Evolutionary conservation across 257 asterid species (phyloP), one percentile per base, ranked within the genome.

Genomic region (Solanum virginianum): DNA sequence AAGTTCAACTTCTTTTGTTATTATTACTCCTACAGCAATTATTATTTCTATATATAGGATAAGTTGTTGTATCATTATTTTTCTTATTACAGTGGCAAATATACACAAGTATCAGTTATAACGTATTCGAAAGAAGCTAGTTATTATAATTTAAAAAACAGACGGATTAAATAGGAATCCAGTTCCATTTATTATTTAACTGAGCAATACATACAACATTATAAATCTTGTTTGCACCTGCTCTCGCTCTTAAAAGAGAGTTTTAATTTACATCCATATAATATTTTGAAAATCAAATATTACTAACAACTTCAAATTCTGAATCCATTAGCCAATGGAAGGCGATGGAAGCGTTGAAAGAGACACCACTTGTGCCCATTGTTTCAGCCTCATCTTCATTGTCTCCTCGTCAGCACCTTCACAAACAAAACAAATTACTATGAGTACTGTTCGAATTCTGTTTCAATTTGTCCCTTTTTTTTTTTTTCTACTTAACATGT

Each of bases 291-390:
- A 14, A 54, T 6, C 2, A 1, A 55, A 8, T 55, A 26, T 55
- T 45, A 71, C 8, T 26, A 26, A 56, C 0, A 51, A 32, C 29
- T 80, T 53, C 4, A 32, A 80, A 32, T 55, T 80, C 0, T 32
- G 15, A 56, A 80, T 20, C 8, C 14, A 17, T 7, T 9, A 26
- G 15, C 2, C 4, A 0, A 39, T 8, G 12, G 79, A 69, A 47
- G 85, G 83, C 66, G 84, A 65, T 81, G 87, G 90, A 12, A 92
- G 94, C 84, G 90, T 92, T 39, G 92, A 87, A 89, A 94, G 91
- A 84, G 95, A 97, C 85, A 95, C 98, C 86, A 92, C 91, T 85
- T 92, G 91, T 68, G 98, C 97, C 98, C 98, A 95, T 32, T 92
- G 97, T 89, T 81, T 91, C 89, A 95, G 80, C 57, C 90, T 91